Base-by-base conservation (phyloP, 2,329 filamentous ascomycete species). In the Geosmithia putterillii region DNA sequence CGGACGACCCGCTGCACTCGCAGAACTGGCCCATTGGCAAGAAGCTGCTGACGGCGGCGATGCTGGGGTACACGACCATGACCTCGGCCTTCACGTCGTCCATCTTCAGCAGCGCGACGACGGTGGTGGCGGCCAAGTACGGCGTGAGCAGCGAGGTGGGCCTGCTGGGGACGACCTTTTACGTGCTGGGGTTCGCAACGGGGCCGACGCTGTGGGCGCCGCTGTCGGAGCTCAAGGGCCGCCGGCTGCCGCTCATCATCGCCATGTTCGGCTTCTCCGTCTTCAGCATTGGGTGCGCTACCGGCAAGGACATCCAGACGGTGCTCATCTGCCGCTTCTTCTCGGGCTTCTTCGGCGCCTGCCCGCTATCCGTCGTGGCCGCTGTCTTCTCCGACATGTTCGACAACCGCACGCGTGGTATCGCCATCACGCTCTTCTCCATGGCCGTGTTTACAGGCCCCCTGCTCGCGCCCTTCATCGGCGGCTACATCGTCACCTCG, bases 21-120 rank as follows among this genome's bases (percentile, higher is more conserved):
- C 84, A 90, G 64, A 95, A 95, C 58, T 95, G 88, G 88, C 73
- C 83, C 0, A 55, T 84, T 43, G 75, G 66, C 56, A 89, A 85
- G 67, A 95, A 94, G 78, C 41, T 87, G 35, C 52, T 74, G 4
- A 85, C 81, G 0, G 76, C 79, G 18, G 70, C 71, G 36, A 80
- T 87, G 52, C 66, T 89, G 37, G 83, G 79, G 15, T 88, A 79
- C 54, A 86, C 82, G 14, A 87, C 84, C 17, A 67, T 88, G 52
- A 75, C 76, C 2, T 67, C 82, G 0, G 74, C 83, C 4, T 89
- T 89, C 54, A 77, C 81, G 0, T 82, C 78, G n/a, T 81, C 76
- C 60, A 79, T 88, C 54, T 88, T 86, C 64, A 86, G 81, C 2
- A 65, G 79, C 20, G 81, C 81, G 6, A 86, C 79, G 2, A 50